These are phyloP conservation scores for Cercospora canescens DNA, from an alignment of 2,329 filamentous ascomycete genomes.

Conservation along the genomic window DNA sequence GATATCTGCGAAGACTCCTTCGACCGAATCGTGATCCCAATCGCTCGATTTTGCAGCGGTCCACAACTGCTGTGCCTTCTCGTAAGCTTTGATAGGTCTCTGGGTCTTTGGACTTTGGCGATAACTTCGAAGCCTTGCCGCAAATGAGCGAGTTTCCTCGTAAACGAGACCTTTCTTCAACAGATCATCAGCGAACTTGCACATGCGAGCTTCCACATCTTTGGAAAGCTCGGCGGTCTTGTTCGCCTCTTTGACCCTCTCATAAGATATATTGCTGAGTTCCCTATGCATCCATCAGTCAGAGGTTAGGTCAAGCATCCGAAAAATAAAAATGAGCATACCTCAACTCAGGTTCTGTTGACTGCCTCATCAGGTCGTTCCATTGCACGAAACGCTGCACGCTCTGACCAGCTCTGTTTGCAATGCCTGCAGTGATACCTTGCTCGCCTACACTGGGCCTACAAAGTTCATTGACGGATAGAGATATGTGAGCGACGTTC, in stretches of 20 bases:
- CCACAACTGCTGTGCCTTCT: neutral
- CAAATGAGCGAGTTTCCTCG: neutral
- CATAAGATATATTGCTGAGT: neutral
- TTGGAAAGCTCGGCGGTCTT: neutral
- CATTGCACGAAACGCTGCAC: neutral
- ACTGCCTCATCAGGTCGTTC: neutral
- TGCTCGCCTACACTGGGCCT: neutral
- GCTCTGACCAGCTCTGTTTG: neutral
- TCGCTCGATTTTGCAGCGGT: neutral
- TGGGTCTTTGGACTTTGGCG: neutral
- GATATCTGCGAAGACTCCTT: neutral
- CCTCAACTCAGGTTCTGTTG: constrained; percentile 1
- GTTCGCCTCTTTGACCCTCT: neutral
- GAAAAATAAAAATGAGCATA: neutral
- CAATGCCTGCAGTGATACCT: neutral
- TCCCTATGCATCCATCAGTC: neutral
- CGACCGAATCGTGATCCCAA: neutral
- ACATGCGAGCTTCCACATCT: neutral
- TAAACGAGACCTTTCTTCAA: neutral
- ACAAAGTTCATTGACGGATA: constrained; percentile 1
- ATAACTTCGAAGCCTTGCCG: neutral
- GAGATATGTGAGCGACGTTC: neutral
- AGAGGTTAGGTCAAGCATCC: too few species aligned
- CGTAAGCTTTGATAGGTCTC: neutral
- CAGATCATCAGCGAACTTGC: neutral